Evolutionary conservation across 2,329 filamentous ascomycete genomes (phyloP).

Genomic region (Rhynchosporium graminicola): DNA sequence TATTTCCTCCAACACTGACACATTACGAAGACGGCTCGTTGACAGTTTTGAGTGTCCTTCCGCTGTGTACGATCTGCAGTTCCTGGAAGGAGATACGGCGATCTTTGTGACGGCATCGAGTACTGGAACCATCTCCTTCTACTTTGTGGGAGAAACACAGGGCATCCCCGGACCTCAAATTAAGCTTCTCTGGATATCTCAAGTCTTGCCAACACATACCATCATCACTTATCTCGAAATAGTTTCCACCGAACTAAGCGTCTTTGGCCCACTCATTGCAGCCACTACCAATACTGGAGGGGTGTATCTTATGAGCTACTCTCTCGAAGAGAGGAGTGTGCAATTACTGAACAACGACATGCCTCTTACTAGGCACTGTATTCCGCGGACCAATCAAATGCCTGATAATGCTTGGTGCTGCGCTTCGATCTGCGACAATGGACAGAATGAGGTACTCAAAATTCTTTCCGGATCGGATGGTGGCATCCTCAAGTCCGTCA

Average conservation of each 20-base stretch:
- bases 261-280: constrained; percentile 25
- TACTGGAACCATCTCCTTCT: constrained; percentile 69
- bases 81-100: constrained; percentile 56
- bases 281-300: constrained; percentile 42
- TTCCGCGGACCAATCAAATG: not conserved
- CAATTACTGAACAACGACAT: constrained; percentile 24
- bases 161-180: constrained; percentile 43
- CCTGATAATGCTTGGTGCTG: constrained; percentile 63
- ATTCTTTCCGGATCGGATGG: constrained; percentile 76
- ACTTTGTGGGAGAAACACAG: constrained; percentile 46
- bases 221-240: constrained; percentile 28
- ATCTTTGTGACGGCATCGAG: constrained; percentile 77
- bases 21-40: constrained; percentile 50
- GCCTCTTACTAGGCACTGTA: constrained; percentile 42
- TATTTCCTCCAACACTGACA: not conserved
- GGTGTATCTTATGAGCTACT: constrained; percentile 27
- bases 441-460: constrained; percentile 21
- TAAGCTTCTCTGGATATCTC: constrained; percentile 50
- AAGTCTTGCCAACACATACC: constrained; percentile 23
- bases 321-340: constrained; percentile 18
- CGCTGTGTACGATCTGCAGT: constrained; percentile 84
- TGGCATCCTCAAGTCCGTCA: constrained; percentile 29
- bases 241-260: not conserved
- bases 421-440: constrained; percentile 50
- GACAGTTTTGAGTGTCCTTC: constrained; percentile 65